Evolutionary conservation across 768 basidiomycete genomes (phyloP).

Genomic region (Lactarius evosmus): DNA sequence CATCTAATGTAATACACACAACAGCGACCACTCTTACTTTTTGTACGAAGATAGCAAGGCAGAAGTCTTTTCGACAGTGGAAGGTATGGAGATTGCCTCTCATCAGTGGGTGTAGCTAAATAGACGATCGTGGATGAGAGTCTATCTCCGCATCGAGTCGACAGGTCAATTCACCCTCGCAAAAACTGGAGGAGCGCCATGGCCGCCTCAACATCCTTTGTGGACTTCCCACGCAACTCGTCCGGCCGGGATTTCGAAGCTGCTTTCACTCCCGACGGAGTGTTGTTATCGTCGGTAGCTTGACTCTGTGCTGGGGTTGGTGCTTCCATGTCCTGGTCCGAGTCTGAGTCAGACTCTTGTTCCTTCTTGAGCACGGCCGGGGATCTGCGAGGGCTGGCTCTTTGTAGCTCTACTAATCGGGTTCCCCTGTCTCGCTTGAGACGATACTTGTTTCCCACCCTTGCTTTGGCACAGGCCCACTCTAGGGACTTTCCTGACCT

Average conservation of each 20-base stretch:
- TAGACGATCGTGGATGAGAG: background rate
- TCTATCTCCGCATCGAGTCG: conserved; percentile 19
- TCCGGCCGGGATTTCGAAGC: conserved; percentile 1
- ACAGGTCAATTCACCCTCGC: conserved; percentile 23
- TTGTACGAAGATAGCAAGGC: background rate
- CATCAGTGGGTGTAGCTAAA: background rate
- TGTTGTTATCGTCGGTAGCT: background rate
- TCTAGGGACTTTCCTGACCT: conserved; percentile 58
- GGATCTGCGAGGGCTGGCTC: background rate
- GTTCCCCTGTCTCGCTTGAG: conserved; percentile 31
- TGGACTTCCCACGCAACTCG: conserved; percentile 11
- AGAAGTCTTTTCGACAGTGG: background rate
- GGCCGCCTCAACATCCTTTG: conserved; percentile 39
- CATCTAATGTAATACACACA: background rate
- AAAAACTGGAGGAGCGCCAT: conserved; percentile 39
- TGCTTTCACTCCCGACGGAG: conserved; percentile 5
- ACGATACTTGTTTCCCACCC: conserved; percentile 31
- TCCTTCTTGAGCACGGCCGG: background rate
- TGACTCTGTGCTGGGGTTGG: conserved; percentile 11
- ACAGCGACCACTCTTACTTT: background rate
- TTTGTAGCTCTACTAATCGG: conserved; percentile 4
- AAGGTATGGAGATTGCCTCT: background rate
- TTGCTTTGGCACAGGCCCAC: conserved; percentile 64
- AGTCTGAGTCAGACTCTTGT: conserved; percentile 1
- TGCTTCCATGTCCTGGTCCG: background rate